Evolutionary conservation across 2,329 filamentous ascomycete species (phyloP).

Genomic region (Colletotrichum spaethianum): DNA sequence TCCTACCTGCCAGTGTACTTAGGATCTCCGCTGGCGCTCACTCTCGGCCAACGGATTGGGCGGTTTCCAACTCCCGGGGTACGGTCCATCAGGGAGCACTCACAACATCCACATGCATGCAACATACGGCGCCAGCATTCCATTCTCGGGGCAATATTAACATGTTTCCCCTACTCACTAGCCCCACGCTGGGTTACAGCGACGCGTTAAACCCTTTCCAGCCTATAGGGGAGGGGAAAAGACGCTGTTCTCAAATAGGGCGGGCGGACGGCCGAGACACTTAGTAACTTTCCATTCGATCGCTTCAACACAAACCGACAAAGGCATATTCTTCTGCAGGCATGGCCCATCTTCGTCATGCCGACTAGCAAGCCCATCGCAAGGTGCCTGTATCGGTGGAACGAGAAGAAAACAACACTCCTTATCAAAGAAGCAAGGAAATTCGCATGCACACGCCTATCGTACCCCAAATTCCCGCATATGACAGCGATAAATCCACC

Average conservation of each 20-base stretch:
- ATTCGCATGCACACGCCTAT: neutral
- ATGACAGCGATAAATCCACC: neutral
- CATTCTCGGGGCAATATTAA: conserved; percentile 16
- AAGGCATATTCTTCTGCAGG: neutral
- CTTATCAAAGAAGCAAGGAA: neutral
- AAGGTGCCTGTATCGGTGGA: neutral
- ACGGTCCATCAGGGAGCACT: neutral
- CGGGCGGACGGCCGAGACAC: neutral
- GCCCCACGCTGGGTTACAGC: neutral
- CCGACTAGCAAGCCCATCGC: neutral
- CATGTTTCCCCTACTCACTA: neutral
- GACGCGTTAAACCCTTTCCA: neutral
- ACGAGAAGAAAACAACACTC: too few species aligned
- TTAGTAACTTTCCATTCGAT: neutral
- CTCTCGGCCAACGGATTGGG: conserved; percentile 17
- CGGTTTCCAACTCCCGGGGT: conserved; percentile 9
- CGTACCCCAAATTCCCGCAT: neutral
- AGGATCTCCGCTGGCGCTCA: conserved; percentile 33
- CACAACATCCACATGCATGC: conserved; percentile 7
- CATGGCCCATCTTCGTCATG: neutral
- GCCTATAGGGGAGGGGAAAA: neutral
- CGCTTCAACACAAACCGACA: neutral
- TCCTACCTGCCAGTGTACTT: conserved; percentile 36
- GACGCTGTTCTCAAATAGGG: neutral
- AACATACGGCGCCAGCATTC: neutral